Evolutionary conservation across 106 monocot species (phyloP).

Genomic region (Phalaenopsis equestris): DNA sequence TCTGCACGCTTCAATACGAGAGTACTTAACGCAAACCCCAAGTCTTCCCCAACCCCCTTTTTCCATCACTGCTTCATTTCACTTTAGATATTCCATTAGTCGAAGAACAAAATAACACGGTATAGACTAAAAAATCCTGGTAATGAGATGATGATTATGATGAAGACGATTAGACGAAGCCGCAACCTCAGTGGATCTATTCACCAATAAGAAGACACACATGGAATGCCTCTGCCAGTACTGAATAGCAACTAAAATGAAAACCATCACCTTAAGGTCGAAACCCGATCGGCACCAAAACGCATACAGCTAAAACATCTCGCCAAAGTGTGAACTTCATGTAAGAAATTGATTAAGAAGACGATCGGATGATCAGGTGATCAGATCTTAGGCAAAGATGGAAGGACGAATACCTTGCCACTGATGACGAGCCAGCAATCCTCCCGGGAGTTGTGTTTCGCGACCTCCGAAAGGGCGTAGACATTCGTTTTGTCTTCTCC

Average conservation of each 20-base stretch:
- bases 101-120: not conserved
- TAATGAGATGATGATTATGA: not conserved
- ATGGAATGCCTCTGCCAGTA: not conserved
- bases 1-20: not conserved
- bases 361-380: not conserved
- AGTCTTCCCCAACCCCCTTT: not conserved
- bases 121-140: not conserved
- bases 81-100: not conserved
- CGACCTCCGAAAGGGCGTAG: conserved; percentile 7
- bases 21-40: not conserved
- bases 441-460: conserved; percentile 5
- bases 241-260: not conserved
- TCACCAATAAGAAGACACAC: too few species aligned
- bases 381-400: not conserved
- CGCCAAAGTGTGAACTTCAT: not conserved
- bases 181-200: too few species aligned
- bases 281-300: not conserved
- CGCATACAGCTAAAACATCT: not conserved
- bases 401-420: conserved; percentile 8
- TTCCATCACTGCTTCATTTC: not conserved
- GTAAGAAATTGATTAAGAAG: not conserved
- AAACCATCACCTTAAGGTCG: not conserved
- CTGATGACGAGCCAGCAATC: conserved; percentile 21
- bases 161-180: not conserved
- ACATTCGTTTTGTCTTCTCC: conserved; percentile 2